Conservation (phyloP, 352 stramenopile genomes). For the Pythium aquatile region DNA sequence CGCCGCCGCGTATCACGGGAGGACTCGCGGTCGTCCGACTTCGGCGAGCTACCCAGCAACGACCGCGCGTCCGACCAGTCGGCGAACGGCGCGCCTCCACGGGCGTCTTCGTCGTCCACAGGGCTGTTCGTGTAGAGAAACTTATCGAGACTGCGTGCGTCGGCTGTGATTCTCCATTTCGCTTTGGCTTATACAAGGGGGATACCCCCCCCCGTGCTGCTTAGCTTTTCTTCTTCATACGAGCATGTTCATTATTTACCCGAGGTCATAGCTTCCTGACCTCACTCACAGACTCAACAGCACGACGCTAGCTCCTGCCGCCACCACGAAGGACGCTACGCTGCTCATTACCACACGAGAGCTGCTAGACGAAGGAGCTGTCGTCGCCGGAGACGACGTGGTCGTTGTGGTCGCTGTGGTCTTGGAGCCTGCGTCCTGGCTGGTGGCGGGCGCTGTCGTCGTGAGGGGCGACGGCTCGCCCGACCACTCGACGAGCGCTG, state of each 20-base stretch:
- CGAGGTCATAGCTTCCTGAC: not conserved
- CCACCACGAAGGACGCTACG: not conserved
- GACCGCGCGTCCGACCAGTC: slow-evolving; percentile 14
- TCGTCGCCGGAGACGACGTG: not conserved
- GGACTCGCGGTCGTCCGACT: slow-evolving; percentile 73
- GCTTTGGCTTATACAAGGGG: slow-evolving; percentile 1
- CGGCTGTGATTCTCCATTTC: not conserved
- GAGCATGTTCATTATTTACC: not conserved
- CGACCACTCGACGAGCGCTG: slow-evolving; percentile 48
- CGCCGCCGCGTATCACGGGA: slow-evolving; percentile 63
- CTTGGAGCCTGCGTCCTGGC: not conserved
- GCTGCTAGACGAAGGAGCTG: not conserved
- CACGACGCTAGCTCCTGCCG: not conserved
- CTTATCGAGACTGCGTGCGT: not conserved
- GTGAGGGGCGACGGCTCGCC: slow-evolving; percentile 39
- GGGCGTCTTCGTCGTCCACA: slow-evolving; percentile 16
- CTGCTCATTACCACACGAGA: not conserved
- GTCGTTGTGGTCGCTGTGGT: slow-evolving; percentile 11
- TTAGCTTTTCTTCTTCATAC: not conserved
- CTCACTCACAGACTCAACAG: not conserved
- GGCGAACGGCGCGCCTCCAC: not conserved
- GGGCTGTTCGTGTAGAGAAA: slow-evolving; percentile 23
- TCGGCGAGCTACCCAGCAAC: slow-evolving; percentile 19
- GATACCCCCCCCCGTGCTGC: not conserved
- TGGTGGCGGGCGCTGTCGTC: not conserved